Conservation (phyloP, 805 yeast species). For the Saturnispora sekii region DNA sequence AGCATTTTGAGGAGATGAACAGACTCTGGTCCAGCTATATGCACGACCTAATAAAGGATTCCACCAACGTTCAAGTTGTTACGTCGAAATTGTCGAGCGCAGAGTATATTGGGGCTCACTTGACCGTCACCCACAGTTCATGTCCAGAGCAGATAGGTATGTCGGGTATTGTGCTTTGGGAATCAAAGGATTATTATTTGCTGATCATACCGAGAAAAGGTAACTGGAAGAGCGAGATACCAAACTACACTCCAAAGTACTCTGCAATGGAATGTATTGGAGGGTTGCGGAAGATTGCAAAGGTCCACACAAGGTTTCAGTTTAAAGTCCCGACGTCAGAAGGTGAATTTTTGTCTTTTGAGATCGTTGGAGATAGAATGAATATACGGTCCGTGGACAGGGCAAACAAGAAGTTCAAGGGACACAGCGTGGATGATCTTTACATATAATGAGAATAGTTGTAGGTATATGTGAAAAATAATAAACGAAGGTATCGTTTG, state of each 20-base stretch:
- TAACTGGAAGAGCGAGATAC: constrained; percentile 27
- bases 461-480: no score
- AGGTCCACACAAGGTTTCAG: constrained; percentile 55
- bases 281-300: constrained; percentile 57
- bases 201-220: constrained; percentile 41
- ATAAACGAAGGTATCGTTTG: no score
- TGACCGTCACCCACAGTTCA: constrained; percentile 48
- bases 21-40: constrained; percentile 70
- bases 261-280: constrained; percentile 35
- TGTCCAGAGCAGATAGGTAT: constrained; percentile 51
- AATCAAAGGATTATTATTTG: constrained; percentile 63
- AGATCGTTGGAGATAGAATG: constrained; percentile 71
- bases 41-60: constrained; percentile 37
- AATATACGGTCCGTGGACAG: constrained; percentile 70
- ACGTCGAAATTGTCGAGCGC: constrained; percentile 59
- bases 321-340: constrained; percentile 28
- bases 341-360: constrained; percentile 33
- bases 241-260: constrained; percentile 12
- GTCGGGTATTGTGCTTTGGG: constrained; percentile 76
- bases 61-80: constrained; percentile 22
- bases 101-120: constrained; percentile 70
- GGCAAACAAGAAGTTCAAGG: constrained; percentile 76
- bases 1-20: constrained; percentile 45
- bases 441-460: constrained; percentile 5
- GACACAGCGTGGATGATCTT: constrained; percentile 45